These are phyloP conservation scores for Ottelia alismoides DNA, from an alignment of 106 monocot species.

Conservation along the genomic window DNA sequence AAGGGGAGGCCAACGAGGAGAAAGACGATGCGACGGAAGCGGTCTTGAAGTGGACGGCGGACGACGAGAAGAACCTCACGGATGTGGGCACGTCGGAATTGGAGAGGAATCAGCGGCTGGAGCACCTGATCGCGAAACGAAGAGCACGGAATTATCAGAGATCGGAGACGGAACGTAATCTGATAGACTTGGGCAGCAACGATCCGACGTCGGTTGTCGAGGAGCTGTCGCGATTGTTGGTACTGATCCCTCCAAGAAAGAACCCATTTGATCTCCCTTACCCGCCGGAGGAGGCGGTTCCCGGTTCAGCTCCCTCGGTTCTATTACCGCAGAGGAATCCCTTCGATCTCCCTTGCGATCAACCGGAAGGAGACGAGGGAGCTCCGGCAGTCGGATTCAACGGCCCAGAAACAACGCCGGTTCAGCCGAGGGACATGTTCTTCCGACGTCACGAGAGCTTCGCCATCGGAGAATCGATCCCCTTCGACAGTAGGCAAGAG, in stretches of 20 bases:
- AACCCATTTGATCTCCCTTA: conserved; percentile 66
- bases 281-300: conserved; percentile 36
- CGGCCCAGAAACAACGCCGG: too few relatives aligned
- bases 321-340: conserved; percentile 40
- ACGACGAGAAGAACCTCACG: conserved; percentile 68
- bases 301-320: conserved; percentile 77
- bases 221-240: conserved; percentile 21
- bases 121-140: conserved; percentile 55
- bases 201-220: conserved; percentile 28
- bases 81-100: conserved; percentile 56
- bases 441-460: conserved; percentile 37
- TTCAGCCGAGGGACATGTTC: conserved; percentile 18
- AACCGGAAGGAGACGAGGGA: conserved; percentile 6
- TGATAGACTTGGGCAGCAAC: conserved; percentile 54
- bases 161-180: conserved; percentile 23
- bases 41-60: conserved; percentile 51
- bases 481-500: conserved; percentile 18
- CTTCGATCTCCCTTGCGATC: conserved; percentile 47
- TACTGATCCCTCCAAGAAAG: conserved; percentile 34
- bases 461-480: conserved; percentile 19
- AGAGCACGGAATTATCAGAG: conserved; percentile 33
- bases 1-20: conserved; percentile 25
- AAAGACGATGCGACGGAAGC: conserved; percentile 27
- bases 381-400: too few relatives aligned
- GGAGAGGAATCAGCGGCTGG: conserved; percentile 64